Evolutionary conservation across 257 asterid genomes (phyloP).

Genomic region (Lycium barbarum): DNA sequence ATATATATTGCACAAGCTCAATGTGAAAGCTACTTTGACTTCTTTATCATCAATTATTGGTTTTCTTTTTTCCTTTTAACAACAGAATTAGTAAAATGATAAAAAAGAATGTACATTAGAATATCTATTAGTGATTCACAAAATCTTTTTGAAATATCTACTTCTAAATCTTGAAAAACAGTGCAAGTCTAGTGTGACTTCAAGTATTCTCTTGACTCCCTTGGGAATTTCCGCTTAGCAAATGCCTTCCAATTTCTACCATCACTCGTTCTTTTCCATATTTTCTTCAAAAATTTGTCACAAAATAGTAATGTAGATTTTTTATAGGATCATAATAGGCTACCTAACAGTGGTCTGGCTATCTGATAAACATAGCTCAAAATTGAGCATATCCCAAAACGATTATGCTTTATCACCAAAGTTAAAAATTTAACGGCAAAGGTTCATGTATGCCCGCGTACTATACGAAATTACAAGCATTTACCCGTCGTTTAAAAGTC

Average conservation of each 20-base stretch:
- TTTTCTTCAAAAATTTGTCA: not conserved
- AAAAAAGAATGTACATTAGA: not conserved
- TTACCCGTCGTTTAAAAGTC: no score
- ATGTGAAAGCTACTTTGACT: conserved; percentile 21
- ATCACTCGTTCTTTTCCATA: not conserved
- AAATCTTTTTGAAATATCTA: not conserved
- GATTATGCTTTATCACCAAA: conserved; percentile 32
- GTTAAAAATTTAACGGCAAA: not conserved
- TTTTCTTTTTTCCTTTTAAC: not conserved
- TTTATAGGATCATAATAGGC: not conserved
- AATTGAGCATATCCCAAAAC: conserved; percentile 34
- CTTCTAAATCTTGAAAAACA: conserved; percentile 17
- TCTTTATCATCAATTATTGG: not conserved
- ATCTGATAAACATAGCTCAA: conserved; percentile 4
- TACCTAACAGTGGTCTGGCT: not conserved
- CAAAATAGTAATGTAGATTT: not conserved
- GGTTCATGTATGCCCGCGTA: no score
- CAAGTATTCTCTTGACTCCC: not conserved
- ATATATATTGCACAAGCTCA: not conserved
- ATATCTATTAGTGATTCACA: not conserved
- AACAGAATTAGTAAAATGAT: not conserved
- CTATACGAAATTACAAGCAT: no score
- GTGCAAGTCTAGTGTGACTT: not conserved
- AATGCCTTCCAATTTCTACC: not conserved
- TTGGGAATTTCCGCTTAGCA: not conserved